Base-by-base conservation (phyloP, 805 yeast genomes). In the Myxozyma kluyveri region DNA sequence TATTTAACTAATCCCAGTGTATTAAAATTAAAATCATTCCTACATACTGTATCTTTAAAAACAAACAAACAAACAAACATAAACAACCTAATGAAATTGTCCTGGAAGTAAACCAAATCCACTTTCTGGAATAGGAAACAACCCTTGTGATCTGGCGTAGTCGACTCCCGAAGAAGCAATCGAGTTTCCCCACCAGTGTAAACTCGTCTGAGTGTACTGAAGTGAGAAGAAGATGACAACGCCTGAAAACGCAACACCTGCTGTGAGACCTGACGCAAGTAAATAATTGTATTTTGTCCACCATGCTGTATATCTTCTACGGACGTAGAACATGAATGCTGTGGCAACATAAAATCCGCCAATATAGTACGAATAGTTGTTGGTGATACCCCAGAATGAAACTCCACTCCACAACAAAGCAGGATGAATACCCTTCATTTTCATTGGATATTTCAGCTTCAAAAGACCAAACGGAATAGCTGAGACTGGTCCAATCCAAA, bases 251-350 rank as follows among this genome's bases (percentile, higher is more conserved):
- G 86, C 86, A 17, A 83, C 75, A 1, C 86, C 87, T 4, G 83
- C 77, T 36, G 83, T 82, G 17, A 84, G 67, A 2, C 81, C 88
- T 23, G 85, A 81, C 19, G 85, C 76, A 42, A 84, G 68, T 3
- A 82, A 76, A 65, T 81, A 83, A 65, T 82, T 83, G 65, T 83
- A 84, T 66, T 83, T 83, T 36, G 82, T 81, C 89, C 89, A 84
- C 89, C 88, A 84, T 42, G 73, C 69, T 42, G 76, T 71, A 69
- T 78, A 81, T 53, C 72, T 71, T 44, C 78, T 72, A 54, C 79
- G 80, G 48, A 84, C 67, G 60, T 73, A 72, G 66, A 73, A 80
- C 70, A 80, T 81, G 71, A 82, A 83, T 6, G 73, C 47, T 56
- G 74, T 75, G 3, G 86, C 84, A 37, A 43, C 21, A 33, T 38